Evolutionary conservation across 2,329 filamentous ascomycete genomes (phyloP).

Genomic region (Coleophoma eucalyptorum): DNA sequence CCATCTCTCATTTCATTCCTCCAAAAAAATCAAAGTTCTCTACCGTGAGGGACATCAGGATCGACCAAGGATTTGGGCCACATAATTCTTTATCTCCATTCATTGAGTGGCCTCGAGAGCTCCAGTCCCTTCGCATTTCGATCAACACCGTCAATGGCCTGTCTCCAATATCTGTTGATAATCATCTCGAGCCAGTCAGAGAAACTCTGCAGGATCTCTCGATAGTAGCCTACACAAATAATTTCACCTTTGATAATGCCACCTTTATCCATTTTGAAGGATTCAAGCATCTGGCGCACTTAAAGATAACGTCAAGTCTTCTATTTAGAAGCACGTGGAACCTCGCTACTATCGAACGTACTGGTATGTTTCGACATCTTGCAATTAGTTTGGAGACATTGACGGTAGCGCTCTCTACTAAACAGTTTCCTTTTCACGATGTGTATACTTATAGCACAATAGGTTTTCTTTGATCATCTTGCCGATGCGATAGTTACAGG

Average conservation of each 20-base stretch:
- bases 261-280: slow-evolving; percentile 2
- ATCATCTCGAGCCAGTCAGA: not conserved
- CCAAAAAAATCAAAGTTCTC: not conserved
- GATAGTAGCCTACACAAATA: not conserved
- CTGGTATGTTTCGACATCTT: slow-evolving; percentile 1
- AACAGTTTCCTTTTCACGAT: not conserved
- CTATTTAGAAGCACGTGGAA: not conserved
- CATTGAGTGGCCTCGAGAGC: not conserved
- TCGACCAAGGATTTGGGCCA: not conserved
- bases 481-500: not conserved
- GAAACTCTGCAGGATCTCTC: not conserved
- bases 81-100: not conserved
- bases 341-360: not conserved
- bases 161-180: not conserved
- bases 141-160: not conserved
- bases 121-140: not conserved
- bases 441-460: not conserved
- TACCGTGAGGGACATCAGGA: not conserved
- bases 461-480: not conserved
- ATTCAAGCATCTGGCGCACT: not conserved
- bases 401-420: not conserved
- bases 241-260: not conserved
- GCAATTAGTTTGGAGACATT: not conserved
- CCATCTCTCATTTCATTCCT: not conserved
- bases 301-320: slow-evolving; percentile 1